These are phyloP conservation scores for Pleurotus sapidus DNA, from an alignment of 768 basidiomycete species.

Conservation along the genomic window DNA sequence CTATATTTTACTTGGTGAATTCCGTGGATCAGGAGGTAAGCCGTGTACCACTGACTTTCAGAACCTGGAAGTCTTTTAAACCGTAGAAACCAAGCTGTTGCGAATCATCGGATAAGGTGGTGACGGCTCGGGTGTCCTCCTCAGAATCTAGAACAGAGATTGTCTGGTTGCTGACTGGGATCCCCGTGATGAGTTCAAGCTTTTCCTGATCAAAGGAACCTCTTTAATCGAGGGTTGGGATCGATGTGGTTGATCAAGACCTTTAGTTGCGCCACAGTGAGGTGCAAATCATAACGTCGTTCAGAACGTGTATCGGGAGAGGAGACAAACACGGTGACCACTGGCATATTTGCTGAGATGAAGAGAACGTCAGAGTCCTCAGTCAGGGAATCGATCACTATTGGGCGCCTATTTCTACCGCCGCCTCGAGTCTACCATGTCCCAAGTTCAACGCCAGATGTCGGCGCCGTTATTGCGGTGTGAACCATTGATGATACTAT, in stretches of 20 bases:
- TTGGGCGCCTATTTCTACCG: too few species aligned
- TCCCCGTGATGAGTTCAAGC: conserved; percentile 90
- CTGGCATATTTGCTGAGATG: conserved; percentile 4
- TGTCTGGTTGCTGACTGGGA: conserved; percentile 68
- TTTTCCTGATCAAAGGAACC: conserved; percentile 48
- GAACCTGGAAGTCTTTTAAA: conserved; percentile 70
- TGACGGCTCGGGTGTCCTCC: conserved; percentile 45
- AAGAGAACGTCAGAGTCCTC: too few species aligned
- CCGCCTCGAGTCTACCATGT: too few species aligned
- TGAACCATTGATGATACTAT: too few species aligned
- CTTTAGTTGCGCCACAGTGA: conserved; percentile 81
- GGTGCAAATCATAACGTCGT: conserved; percentile 73
- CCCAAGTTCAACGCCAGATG: too few species aligned
- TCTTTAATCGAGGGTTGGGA: conserved; percentile 8
- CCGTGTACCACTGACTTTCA: conserved; percentile 55
- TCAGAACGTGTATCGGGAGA: conserved; percentile 92
- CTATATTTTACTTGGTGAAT: conserved; percentile 29
- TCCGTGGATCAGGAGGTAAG: neutral
- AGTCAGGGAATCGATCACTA: too few species aligned
- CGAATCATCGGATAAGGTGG: conserved; percentile 60
- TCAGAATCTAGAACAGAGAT: conserved; percentile 64
- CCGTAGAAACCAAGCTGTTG: conserved; percentile 75
- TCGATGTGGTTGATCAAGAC: conserved; percentile 33
- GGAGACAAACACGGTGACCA: conserved; percentile 70
- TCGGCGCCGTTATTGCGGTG: too few species aligned